Percentiles rank a stretch among this genome's conserved stretches.
phyloP scores from a whole-genome alignment of 2,329 filamentous ascomycete species.

The Monilinia vaccinii-corymbosi region DNA sequence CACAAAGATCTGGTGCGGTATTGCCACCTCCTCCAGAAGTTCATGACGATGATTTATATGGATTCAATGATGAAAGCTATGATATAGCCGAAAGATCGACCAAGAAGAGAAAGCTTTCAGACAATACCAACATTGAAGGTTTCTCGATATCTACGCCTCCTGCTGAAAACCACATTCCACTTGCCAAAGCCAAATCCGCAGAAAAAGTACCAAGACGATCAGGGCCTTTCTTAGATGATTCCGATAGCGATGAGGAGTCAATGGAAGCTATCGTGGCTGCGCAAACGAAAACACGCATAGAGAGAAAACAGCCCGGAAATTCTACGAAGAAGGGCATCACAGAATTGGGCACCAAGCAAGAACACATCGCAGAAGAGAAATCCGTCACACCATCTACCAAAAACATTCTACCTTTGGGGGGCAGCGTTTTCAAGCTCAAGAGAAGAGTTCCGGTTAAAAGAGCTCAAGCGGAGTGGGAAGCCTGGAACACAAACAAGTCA shows the following conservation, averaged over 20 bases:
- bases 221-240: constrained; percentile 65
- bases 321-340: constrained; percentile 13
- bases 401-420: not conserved
- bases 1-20: constrained; percentile 25
- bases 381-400: constrained; percentile 13
- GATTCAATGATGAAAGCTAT: constrained; percentile 24
- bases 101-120: constrained; percentile 36
- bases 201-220: constrained; percentile 28
- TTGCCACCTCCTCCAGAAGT: constrained; percentile 2
- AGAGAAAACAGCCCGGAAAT: not conserved
- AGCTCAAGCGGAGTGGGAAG: constrained; percentile 26
- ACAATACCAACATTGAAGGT: not conserved
- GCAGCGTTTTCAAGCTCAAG: constrained; percentile 8
- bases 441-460: constrained; percentile 20
- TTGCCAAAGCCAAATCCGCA: not conserved
- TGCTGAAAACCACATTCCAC: not conserved
- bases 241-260: constrained; percentile 43
- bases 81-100: constrained; percentile 33
- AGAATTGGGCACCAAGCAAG: not conserved
- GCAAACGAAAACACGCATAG: not conserved
- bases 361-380: constrained; percentile 16
- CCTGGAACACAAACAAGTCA: constrained; percentile 11
- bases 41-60: constrained; percentile 24
- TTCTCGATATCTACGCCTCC: constrained; percentile 3
- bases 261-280: constrained; percentile 1